Conservation (phyloP, 1,284 basidiomycete genomes). For the Leucoagaricus sp. region DNA sequence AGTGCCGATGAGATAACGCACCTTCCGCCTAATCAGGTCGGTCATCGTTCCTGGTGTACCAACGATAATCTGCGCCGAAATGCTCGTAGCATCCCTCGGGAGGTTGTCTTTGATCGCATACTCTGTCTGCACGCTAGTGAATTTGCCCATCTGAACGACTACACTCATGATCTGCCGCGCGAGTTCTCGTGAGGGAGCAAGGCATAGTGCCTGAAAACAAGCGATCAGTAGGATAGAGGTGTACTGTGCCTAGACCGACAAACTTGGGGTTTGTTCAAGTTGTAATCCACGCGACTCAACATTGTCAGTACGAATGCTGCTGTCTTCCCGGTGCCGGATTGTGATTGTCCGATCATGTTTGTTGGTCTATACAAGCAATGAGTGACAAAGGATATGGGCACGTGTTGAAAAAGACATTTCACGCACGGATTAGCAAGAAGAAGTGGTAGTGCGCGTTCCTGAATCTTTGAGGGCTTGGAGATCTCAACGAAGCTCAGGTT, state of each 20-base stretch:
- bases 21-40: constrained; percentile 73
- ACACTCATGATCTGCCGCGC: constrained; percentile 98
- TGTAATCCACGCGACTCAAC: constrained; percentile 92
- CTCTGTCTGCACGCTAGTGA: constrained; percentile 89
- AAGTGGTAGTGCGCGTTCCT: too few species aligned
- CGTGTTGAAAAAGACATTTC: too few species aligned
- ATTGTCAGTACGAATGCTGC: too few species aligned
- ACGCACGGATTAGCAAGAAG: constrained; percentile 88
- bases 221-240: not conserved
- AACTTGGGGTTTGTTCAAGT: constrained; percentile 83
- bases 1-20: too few species aligned
- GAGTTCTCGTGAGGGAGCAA: constrained; percentile 94
- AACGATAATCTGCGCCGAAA: constrained; percentile 91
- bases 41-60: constrained; percentile 97
- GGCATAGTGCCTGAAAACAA: constrained; percentile 75
- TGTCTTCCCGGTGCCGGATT: constrained; percentile 99
- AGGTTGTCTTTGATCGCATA: constrained; percentile 92
- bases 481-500: too few species aligned
- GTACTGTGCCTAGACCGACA: constrained; percentile 23
- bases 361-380: constrained; percentile 62
- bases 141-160: constrained; percentile 93
- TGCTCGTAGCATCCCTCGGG: constrained; percentile 64
- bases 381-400: not conserved
- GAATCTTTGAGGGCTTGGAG: too few species aligned
- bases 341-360: constrained; percentile 99